These are phyloP conservation scores for Agrostemma githago DNA, from an alignment of 148 eudicot species.

Conservation along the genomic window DNA sequence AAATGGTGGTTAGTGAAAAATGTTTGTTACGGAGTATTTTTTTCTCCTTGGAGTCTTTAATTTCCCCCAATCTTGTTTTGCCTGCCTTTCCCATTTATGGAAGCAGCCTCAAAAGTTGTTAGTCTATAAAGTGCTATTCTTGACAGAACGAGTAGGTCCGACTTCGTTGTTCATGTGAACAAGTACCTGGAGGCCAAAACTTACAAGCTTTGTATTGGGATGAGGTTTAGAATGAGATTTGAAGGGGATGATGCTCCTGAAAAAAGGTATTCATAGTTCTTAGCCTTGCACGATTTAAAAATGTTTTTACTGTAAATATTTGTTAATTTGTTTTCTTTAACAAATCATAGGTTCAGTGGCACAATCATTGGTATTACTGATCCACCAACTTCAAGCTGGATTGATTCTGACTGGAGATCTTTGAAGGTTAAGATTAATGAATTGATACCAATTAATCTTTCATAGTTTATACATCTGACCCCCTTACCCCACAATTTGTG, in stretches of 20 bases:
- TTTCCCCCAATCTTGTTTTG: too few species aligned
- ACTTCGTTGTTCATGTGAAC: slow-evolving; percentile 80
- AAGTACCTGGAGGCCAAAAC: slow-evolving; percentile 82
- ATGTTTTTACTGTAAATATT: neutral
- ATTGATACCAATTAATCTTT: slow-evolving; percentile 3
- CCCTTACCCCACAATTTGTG: too few species aligned
- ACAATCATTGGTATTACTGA: slow-evolving; percentile 84
- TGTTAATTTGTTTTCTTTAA: slow-evolving; percentile 3
- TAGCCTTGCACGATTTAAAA: neutral
- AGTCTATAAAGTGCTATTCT: neutral
- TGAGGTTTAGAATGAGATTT: slow-evolving; percentile 95
- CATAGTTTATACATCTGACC: neutral
- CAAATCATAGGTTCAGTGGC: slow-evolving; percentile 70
- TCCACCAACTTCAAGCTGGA: slow-evolving; percentile 63
- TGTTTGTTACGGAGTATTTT: too few species aligned
- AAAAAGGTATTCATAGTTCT: slow-evolving; percentile 53
- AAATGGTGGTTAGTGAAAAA: too few species aligned
- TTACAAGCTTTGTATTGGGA: slow-evolving; percentile 75
- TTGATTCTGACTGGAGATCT: slow-evolving; percentile 88
- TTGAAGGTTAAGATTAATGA: slow-evolving; percentile 52
- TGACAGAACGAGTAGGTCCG: slow-evolving; percentile 86
- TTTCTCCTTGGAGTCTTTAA: too few species aligned
- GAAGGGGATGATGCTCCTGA: slow-evolving; percentile 96
- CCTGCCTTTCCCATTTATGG: too few species aligned
- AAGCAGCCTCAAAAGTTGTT: neutral